These are phyloP conservation scores for Logfia minima DNA, from an alignment of 129 eudicot species.

Conservation along the genomic window DNA sequence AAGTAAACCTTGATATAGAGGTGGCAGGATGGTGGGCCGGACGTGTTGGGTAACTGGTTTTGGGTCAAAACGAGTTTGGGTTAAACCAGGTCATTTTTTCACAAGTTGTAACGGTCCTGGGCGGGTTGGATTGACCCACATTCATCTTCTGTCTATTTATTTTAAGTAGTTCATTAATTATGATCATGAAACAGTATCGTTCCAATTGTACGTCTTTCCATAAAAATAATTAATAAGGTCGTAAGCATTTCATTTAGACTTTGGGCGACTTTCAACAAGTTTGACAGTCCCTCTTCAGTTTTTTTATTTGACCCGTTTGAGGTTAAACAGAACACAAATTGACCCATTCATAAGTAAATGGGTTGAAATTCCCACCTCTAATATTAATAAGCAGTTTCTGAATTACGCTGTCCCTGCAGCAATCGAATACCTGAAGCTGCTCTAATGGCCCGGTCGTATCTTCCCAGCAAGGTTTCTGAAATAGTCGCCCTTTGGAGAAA, in stretches of 20 bases:
- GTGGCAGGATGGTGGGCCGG: background rate
- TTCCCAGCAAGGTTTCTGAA: constrained; percentile 94
- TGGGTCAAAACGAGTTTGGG: background rate
- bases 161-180: background rate
- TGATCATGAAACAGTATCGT: background rate
- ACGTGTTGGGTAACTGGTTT: background rate
- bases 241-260: background rate
- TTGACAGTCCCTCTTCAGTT: background rate
- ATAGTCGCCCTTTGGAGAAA: constrained; percentile 85
- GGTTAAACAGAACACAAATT: background rate
- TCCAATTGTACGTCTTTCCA: background rate
- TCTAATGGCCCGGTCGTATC: constrained; percentile 91
- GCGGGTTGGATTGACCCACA: background rate
- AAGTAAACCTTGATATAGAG: background rate
- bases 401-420: constrained; percentile 40
- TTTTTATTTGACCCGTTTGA: background rate
- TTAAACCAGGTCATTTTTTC: background rate
- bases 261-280: background rate
- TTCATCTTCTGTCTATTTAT: background rate
- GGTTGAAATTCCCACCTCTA: background rate
- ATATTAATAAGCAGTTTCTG: background rate
- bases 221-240: too few species aligned
- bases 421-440: constrained; percentile 99
- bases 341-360: background rate
- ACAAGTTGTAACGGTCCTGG: background rate